Percentiles rank a stretch among this genome's conserved stretches.
Evolutionary conservation across 805 yeast species (phyloP).

Genomic region (Teunomyces barrocoloradensis): DNA sequence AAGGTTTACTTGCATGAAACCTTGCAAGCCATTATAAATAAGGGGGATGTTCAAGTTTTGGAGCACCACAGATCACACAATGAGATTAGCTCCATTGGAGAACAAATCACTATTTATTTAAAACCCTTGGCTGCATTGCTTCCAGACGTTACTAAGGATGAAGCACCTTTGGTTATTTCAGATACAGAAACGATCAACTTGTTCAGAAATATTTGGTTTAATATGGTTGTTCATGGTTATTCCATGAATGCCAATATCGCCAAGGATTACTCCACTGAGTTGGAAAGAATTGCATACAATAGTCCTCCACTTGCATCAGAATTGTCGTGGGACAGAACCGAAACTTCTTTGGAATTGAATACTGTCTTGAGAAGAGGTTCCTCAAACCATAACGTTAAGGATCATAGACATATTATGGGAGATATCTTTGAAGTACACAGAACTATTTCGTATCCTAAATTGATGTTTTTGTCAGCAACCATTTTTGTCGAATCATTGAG

Average conservation of each 20-base stretch:
- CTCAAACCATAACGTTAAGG: slow-evolving; percentile 73
- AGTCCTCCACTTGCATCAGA: slow-evolving; percentile 42
- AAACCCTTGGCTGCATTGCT: slow-evolving; percentile 73
- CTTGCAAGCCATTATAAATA: slow-evolving; percentile 61
- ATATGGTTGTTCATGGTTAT: slow-evolving; percentile 88
- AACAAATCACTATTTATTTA: slow-evolving; percentile 60
- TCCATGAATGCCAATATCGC: slow-evolving; percentile 57
- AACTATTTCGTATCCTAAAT: slow-evolving; percentile 63
- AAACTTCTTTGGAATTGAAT: slow-evolving; percentile 88
- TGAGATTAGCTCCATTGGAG: slow-evolving; percentile 69
- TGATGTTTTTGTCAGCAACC: slow-evolving; percentile 85
- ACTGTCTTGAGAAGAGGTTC: slow-evolving; percentile 88
- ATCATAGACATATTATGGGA: slow-evolving; percentile 63
- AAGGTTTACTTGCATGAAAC: slow-evolving; percentile 61
- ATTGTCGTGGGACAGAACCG: slow-evolving; percentile 60
- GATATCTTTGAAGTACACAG: slow-evolving; percentile 51
- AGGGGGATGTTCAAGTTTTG: slow-evolving; percentile 73
- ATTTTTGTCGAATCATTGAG: slow-evolving; percentile 76
- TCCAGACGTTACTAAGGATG: slow-evolving; percentile 49
- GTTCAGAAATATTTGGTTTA: slow-evolving; percentile 92
- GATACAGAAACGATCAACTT: slow-evolving; percentile 53
- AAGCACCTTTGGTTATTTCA: slow-evolving; percentile 39
- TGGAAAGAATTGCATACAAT: slow-evolving; percentile 74
- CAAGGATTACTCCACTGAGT: slow-evolving; percentile 42
- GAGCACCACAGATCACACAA: slow-evolving; percentile 79